Conservation (phyloP, 306 rosid species). For the Coriaria nepalensis region DNA sequence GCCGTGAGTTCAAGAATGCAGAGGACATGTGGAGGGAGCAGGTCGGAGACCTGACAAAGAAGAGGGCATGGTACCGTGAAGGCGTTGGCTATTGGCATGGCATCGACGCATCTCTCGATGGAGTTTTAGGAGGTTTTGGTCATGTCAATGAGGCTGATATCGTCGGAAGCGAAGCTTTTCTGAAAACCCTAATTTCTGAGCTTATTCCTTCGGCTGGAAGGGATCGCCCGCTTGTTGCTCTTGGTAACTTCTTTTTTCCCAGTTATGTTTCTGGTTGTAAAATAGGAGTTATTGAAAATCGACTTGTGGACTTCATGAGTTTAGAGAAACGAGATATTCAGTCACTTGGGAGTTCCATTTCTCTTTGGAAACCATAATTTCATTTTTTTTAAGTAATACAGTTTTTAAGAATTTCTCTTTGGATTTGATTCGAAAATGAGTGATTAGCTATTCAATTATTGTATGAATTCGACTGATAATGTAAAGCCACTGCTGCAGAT, state of each 20-base stretch:
- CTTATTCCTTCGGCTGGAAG: constrained; percentile 31
- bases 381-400: neutral
- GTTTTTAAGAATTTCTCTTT: too few species aligned
- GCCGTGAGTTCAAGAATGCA: constrained; percentile 53
- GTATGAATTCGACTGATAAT: too few species aligned
- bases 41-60: constrained; percentile 51
- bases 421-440: too few species aligned
- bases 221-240: constrained; percentile 54
- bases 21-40: constrained; percentile 90
- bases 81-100: constrained; percentile 95
- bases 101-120: constrained; percentile 75
- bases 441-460: neutral
- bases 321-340: too few species aligned
- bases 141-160: constrained; percentile 60
- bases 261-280: neutral
- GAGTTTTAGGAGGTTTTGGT: constrained; percentile 79
- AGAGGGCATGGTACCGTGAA: constrained; percentile 58
- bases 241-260: constrained; percentile 25
- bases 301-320: too few species aligned
- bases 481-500: constrained; percentile 33
- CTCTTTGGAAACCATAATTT: too few species aligned
- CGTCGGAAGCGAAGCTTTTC: constrained; percentile 61
- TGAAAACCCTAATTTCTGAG: constrained; percentile 43
- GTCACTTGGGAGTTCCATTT: too few species aligned
- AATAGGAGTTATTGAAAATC: too few species aligned